Evolutionary conservation across 345 rosid genomes (phyloP).

Genomic region (Camelina laxa): DNA sequence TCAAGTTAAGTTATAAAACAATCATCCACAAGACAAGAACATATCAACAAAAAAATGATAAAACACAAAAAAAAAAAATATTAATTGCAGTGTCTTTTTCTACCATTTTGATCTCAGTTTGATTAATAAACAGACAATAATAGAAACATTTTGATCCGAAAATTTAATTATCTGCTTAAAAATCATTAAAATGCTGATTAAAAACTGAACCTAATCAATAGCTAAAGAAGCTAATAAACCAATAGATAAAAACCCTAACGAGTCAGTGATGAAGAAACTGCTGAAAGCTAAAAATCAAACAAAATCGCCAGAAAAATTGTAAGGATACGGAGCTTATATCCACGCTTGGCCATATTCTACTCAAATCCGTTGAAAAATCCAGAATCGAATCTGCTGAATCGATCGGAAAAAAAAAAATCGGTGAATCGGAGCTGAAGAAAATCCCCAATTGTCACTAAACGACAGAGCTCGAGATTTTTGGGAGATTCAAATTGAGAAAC

Average conservation of each 20-base stretch:
- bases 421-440: constrained; percentile 28
- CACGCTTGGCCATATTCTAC: constrained; percentile 79
- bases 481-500: constrained; percentile 33
- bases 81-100: constrained; percentile 10
- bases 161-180: background rate
- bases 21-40: background rate
- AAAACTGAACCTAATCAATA: constrained; percentile 16
- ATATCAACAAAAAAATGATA: constrained; percentile 10
- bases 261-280: background rate
- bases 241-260: constrained; percentile 21
- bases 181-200: constrained; percentile 6
- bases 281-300: background rate
- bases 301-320: constrained; percentile 1
- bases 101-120: constrained; percentile 4
- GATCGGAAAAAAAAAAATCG: constrained; percentile 2
- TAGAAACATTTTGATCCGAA: constrained; percentile 9
- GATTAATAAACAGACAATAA: constrained; percentile 10
- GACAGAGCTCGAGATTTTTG: constrained; percentile 35
- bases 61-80: background rate
- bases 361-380: constrained; percentile 32
- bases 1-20: constrained; percentile 55
- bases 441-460: constrained; percentile 37
- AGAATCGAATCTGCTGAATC: constrained; percentile 24
- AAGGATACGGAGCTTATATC: constrained; percentile 99
- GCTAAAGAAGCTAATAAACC: constrained; percentile 23